These are phyloP conservation scores for Trichoderma orchidacearum DNA, from an alignment of 495 filamentous ascomycete species.

Conservation along the genomic window DNA sequence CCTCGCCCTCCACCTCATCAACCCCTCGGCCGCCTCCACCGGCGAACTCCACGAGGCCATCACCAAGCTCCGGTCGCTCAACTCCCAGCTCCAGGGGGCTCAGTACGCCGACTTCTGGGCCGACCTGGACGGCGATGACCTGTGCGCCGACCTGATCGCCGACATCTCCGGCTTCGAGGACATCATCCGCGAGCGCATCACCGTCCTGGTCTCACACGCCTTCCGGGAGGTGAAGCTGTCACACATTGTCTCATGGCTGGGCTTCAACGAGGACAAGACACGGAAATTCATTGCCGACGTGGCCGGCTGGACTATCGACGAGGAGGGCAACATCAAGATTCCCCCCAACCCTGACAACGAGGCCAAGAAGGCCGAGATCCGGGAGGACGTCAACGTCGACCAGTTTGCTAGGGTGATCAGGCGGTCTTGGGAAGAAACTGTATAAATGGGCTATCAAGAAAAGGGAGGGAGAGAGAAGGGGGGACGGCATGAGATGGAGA, in stretches of 20 bases:
- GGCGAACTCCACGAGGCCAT: slow-evolving; percentile 71
- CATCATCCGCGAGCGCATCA: slow-evolving; percentile 82
- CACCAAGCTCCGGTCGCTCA: slow-evolving; percentile 71
- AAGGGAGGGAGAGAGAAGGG: slow-evolving; percentile 2
- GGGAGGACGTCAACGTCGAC: slow-evolving; percentile 93
- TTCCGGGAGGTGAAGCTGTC: slow-evolving; percentile 68
- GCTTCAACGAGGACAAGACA: slow-evolving; percentile 56
- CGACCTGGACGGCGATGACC: slow-evolving; percentile 81
- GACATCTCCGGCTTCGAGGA: slow-evolving; percentile 96
- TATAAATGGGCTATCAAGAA: slow-evolving; percentile 19
- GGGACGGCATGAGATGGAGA: neutral
- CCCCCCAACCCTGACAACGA: slow-evolving; percentile 97
- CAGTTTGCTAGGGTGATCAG: slow-evolving; percentile 71
- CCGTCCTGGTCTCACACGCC: slow-evolving; percentile 74
- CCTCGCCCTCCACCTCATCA: slow-evolving; percentile 84
- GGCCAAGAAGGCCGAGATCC: slow-evolving; percentile 87
- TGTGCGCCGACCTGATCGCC: slow-evolving; percentile 89
- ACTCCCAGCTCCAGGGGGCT: slow-evolving; percentile 70
- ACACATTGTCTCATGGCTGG: slow-evolving; percentile 78
- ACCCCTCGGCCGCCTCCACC: slow-evolving; percentile 27
- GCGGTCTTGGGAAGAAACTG: slow-evolving; percentile 82
- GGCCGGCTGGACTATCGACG: slow-evolving; percentile 71
- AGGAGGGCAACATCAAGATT: slow-evolving; percentile 40
- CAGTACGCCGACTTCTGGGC: slow-evolving; percentile 89
- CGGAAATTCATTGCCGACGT: slow-evolving; percentile 70